Evolutionary conservation across 345 rosid species (phyloP).

Genomic region (Eucalyptus cladocalyx): DNA sequence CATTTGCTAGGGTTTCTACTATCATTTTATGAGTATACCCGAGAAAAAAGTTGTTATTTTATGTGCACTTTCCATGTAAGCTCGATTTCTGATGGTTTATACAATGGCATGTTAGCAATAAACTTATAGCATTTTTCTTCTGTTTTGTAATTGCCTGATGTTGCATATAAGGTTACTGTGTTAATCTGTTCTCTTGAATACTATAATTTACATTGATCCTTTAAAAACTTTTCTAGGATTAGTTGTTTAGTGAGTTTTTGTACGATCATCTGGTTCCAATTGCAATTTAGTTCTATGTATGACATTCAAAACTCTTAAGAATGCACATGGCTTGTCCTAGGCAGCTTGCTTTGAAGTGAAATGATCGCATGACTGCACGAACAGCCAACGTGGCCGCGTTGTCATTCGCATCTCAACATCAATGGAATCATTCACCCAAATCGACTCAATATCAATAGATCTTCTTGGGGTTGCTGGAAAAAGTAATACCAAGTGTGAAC

Average conservation of each 20-base stretch:
- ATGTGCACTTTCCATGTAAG: not conserved
- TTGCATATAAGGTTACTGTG: not conserved
- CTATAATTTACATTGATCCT: not conserved
- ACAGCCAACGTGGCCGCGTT: not conserved
- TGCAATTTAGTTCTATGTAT: not conserved
- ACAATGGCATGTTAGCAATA: not conserved
- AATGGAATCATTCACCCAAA: constrained; percentile 1
- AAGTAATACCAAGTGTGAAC: not conserved
- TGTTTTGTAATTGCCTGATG: not conserved
- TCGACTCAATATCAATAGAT: constrained; percentile 1
- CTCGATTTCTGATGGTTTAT: not conserved
- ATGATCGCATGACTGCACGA: not conserved
- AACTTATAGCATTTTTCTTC: not conserved
- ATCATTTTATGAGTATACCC: not conserved
- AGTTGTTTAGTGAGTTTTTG: not conserved
- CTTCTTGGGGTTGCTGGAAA: not conserved
- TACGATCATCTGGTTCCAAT: not conserved
- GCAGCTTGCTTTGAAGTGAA: not conserved
- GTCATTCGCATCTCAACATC: not conserved
- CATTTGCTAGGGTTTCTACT: not conserved
- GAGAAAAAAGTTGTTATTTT: not conserved
- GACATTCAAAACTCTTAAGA: not conserved
- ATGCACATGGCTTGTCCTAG: not conserved
- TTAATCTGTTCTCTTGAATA: not conserved
- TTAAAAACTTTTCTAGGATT: not conserved